These are phyloP conservation scores for Kwoniella sp. DNA, from an alignment of 768 basidiomycete genomes.

Conservation along the genomic window DNA sequence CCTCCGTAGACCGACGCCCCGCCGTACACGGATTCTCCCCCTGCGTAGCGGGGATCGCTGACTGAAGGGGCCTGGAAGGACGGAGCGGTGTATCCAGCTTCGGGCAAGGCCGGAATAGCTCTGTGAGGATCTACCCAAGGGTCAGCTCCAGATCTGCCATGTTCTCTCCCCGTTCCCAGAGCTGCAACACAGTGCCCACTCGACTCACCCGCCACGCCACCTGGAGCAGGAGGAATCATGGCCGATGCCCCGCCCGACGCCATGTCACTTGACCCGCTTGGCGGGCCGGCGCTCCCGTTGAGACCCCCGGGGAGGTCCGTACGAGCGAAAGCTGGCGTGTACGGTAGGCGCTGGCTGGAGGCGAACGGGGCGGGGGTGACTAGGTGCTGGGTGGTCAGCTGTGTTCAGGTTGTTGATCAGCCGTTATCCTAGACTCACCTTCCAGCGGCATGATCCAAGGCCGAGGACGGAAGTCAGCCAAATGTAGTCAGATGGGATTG, in stretches of 20 bases:
- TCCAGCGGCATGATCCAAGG: slow-evolving; percentile 42
- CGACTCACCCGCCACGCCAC: slow-evolving; percentile 35
- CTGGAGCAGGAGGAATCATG: slow-evolving; percentile 33
- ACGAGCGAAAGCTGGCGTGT: slow-evolving; percentile 27
- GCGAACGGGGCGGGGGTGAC: slow-evolving; percentile 34
- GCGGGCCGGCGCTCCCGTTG: not conserved
- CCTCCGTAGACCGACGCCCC: slow-evolving; percentile 5
- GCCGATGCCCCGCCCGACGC: slow-evolving; percentile 21
- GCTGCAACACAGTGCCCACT: no score
- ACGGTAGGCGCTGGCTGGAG: slow-evolving; percentile 26
- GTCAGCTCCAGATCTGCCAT: slow-evolving; percentile 14
- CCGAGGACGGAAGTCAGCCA: no score
- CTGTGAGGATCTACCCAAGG: slow-evolving; percentile 26
- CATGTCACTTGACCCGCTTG: slow-evolving; percentile 3
- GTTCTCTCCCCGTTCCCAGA: no score
- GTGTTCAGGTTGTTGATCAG: not conserved
- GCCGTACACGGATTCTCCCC: slow-evolving; percentile 8
- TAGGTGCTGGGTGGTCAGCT: not conserved
- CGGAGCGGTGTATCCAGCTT: slow-evolving; percentile 39
- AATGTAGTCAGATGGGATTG: no score
- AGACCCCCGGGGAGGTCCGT: slow-evolving; percentile 2
- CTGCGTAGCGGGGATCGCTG: not conserved
- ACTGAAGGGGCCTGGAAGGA: slow-evolving; percentile 3
- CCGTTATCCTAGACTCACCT: slow-evolving; percentile 15
- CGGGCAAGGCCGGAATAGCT: slow-evolving; percentile 37